phyloP scores from a whole-genome alignment of 164 flowering plant genomes.

The Stephania japonica region DNA sequence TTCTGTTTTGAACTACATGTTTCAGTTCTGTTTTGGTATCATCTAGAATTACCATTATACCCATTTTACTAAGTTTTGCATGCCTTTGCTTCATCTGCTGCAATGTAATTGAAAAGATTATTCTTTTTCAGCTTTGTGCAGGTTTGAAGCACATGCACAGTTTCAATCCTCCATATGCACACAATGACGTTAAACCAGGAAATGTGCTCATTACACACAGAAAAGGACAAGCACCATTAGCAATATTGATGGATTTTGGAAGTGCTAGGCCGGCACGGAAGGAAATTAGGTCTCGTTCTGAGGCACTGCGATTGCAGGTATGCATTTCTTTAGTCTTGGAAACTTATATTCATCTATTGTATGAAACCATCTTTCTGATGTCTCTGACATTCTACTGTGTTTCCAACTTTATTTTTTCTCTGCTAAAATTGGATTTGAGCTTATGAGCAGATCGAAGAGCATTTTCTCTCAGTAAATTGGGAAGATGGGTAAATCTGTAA shows the following conservation, averaged over 20 bases:
- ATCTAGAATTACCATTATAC: neutral
- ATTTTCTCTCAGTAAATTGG: neutral
- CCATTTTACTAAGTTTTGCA: neutral
- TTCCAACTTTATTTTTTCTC: neutral
- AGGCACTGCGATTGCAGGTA: slow-evolving; percentile 94
- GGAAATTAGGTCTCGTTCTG: slow-evolving; percentile 78
- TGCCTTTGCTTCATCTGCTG: neutral
- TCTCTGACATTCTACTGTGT: neutral
- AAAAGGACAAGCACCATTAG: slow-evolving; percentile 80
- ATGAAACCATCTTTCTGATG: neutral
- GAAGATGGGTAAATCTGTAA: neutral
- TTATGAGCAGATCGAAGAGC: neutral
- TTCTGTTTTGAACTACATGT: neutral
- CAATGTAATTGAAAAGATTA: slow-evolving; percentile 4
- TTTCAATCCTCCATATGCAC: slow-evolving; percentile 92
- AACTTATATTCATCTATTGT: neutral
- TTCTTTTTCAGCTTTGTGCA: slow-evolving; percentile 77
- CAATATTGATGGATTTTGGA: slow-evolving; percentile 96
- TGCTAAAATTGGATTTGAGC: neutral
- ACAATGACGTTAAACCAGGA: slow-evolving; percentile 97
- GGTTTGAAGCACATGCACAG: slow-evolving; percentile 94
- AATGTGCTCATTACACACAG: slow-evolving; percentile 82
- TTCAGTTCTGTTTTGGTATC: neutral
- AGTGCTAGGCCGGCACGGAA: slow-evolving; percentile 88
- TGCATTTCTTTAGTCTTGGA: slow-evolving; percentile 5